Evolutionary conservation across 208 protist genomes (phyloP), one percentile per base, ranked within the genome.

Genomic region (Zelonia costaricensis): DNA sequence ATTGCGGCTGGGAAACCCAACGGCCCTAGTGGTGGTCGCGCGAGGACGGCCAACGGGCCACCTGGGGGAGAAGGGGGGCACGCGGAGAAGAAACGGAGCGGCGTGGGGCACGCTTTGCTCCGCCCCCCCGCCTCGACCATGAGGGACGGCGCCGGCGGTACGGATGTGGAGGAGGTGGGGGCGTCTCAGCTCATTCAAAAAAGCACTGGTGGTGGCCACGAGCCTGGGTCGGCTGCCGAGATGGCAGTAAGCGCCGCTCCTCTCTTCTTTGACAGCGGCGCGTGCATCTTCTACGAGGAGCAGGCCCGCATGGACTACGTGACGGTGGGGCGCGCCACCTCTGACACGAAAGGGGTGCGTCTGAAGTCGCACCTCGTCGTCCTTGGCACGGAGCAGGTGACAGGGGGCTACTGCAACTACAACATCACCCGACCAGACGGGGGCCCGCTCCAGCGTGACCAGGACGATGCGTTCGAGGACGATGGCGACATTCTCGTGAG

Each of bases 211-310:
- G 40, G 27, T 1, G 59, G 56, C 16, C 30, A 25, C 46, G 48
- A 68, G 16, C 49, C 18, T 1, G 27, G 25, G 35, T 27, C 44
- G 12, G 25, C 28, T 2, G 7, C 9, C 28, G 52, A 67, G 45
- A 23, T 54, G 13, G 45, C 40, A 10, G 36, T 33, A n/a, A n/a
- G n/a, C 0, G 62, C 46, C 8, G 69, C 69, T 18, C 80, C 80
- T 7, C 69, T 81, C 15, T 93, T 93, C 45, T 91, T 93, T 57
- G 87, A 93, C 63, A 93, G 81, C 16, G 76, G 77, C 6, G 87
- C 76, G 3, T 91, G 81, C 63, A 72, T 93, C 33, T 89, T 93
- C 54, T 78, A 76, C 54, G 80, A 87, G 40, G 53, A 61, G 49
- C 52, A 69, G 16, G 65, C 62, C 4, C 78, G 82, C 44, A 84